Percentiles rank a stretch among this genome's conserved stretches.
Evolutionary conservation across 306 rosid species (phyloP).

Genomic region (Vigna unguiculata): DNA sequence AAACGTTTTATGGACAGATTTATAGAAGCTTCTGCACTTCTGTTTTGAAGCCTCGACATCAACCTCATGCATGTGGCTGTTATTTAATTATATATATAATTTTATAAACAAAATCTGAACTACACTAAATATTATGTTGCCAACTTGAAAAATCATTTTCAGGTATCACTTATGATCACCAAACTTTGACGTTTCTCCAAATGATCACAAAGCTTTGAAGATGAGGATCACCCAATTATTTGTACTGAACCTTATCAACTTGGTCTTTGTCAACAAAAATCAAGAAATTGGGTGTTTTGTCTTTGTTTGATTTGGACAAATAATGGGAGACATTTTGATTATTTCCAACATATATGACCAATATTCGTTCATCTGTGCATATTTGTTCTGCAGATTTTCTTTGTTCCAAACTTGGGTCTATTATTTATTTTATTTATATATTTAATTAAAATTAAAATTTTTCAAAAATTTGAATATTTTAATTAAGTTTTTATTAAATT

Average conservation of each 20-base stretch:
- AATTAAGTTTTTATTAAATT: too few relatives aligned
- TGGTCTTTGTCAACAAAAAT: constrained; percentile 15
- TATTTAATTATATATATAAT: background rate
- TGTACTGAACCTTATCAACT: constrained; percentile 15
- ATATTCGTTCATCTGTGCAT: background rate
- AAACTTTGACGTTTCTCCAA: background rate
- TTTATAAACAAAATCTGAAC: background rate
- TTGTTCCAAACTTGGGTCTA: background rate
- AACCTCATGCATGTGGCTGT: background rate
- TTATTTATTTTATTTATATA: background rate
- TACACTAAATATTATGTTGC: background rate
- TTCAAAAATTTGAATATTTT: too few relatives aligned
- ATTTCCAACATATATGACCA: background rate
- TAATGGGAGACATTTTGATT: background rate
- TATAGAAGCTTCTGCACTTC: background rate
- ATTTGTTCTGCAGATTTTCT: too few relatives aligned
- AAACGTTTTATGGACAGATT: background rate
- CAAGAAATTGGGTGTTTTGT: background rate
- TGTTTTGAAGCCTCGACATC: background rate
- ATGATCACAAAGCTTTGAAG: constrained; percentile 6
- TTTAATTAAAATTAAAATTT: too few relatives aligned
- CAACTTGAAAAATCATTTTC: constrained; percentile 2
- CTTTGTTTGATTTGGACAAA: background rate
- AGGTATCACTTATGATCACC: background rate
- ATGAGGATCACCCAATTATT: constrained; percentile 26